These are phyloP conservation scores for Kurtzmaniella fragi DNA, from an alignment of 805 yeast genomes.

Conservation along the genomic window DNA sequence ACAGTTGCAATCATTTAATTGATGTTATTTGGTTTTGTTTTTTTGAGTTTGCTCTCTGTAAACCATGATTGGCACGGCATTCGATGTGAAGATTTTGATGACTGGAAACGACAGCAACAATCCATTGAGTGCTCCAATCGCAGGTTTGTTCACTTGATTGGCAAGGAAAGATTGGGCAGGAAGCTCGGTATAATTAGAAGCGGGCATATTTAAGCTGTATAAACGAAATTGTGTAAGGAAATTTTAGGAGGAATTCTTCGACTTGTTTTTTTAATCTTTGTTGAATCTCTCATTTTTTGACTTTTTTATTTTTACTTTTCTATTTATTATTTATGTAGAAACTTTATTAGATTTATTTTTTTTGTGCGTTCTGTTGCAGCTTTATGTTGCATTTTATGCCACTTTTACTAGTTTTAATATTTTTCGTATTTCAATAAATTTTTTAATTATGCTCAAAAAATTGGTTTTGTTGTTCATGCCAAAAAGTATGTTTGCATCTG, in stretches of 20 bases:
- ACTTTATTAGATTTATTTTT: no score
- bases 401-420: no score
- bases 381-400: no score
- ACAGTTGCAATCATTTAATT: no score
- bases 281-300: neutral
- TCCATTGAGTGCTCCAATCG: slow-evolving; percentile 55
- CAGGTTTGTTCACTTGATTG: slow-evolving; percentile 47
- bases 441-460: no score
- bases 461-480: neutral
- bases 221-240: neutral
- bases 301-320: neutral
- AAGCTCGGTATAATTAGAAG: slow-evolving; percentile 11
- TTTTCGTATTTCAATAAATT: no score
- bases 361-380: no score
- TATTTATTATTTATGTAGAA: no score
- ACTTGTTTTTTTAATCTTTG: neutral
- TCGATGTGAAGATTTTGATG: slow-evolving; percentile 52
- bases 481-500: slow-evolving; percentile 4
- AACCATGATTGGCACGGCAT: slow-evolving; percentile 55
- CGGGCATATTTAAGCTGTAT: neutral
- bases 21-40: neutral
- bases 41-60: slow-evolving; percentile 28
- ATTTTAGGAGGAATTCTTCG: no score
- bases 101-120: slow-evolving; percentile 55
- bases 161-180: slow-evolving; percentile 49